Evolutionary conservation across 225 moss, liverwort and hornwort species (phyloP).

Genomic region (Anthoceros angustus): DNA sequence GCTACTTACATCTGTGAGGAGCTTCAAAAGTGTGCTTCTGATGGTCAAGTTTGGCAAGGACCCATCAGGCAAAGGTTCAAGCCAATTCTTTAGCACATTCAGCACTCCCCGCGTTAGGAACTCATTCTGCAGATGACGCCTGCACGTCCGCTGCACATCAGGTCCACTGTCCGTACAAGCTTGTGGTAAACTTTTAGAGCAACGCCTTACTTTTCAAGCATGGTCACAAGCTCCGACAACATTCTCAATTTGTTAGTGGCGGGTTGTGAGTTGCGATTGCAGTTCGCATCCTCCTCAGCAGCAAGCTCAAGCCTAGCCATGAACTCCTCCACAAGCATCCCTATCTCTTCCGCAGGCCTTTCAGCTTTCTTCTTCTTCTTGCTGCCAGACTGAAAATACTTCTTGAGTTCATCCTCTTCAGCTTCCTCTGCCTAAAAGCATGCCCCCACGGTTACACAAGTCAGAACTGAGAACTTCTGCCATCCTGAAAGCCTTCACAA

Average conservation of each 20-base stretch:
- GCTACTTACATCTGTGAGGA: constrained; percentile 59
- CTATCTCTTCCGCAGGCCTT: constrained; percentile 80
- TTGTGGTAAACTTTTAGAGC: neutral
- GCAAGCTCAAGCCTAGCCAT: constrained; percentile 99
- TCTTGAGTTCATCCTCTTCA: constrained; percentile 44
- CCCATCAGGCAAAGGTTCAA: constrained; percentile 89
- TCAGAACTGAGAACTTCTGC: neutral
- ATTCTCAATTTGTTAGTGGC: constrained; percentile 92
- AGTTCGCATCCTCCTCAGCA: constrained; percentile 73
- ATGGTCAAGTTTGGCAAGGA: constrained; percentile 96
- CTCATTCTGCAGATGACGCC: constrained; percentile 92
- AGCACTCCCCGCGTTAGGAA: constrained; percentile 87
- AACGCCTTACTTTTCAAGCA: constrained; percentile 53
- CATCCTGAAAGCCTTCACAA: neutral
- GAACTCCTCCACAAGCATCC: constrained; percentile 95
- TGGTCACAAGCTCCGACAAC: constrained; percentile 64
- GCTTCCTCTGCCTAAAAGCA: constrained; percentile 60
- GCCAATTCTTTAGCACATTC: constrained; percentile 82
- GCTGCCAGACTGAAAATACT: constrained; percentile 50
- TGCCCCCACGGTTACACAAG: neutral
- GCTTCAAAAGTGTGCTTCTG: constrained; percentile 62
- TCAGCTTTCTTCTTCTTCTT: constrained; percentile 53
- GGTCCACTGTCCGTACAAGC: neutral
- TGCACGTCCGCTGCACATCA: constrained; percentile 9
- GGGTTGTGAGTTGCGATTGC: constrained; percentile 64